Evolutionary conservation across 306 rosid genomes (phyloP).

Genomic region (Fragaria vesca): DNA sequence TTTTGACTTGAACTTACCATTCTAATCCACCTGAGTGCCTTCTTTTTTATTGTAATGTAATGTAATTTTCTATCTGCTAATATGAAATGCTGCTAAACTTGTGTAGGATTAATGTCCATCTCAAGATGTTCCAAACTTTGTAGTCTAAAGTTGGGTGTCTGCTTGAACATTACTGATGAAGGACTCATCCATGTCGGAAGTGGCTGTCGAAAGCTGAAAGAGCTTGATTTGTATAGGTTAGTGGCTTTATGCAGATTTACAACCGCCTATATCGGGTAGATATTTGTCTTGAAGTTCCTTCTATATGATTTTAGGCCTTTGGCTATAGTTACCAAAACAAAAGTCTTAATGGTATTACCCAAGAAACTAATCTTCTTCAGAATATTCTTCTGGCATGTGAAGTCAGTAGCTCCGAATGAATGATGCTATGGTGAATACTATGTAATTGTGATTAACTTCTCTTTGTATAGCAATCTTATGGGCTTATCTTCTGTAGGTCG

Average conservation of each 20-base stretch:
- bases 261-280: not conserved
- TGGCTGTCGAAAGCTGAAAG: conserved; percentile 45
- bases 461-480: conserved; percentile 5
- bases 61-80: conserved; percentile 12
- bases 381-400: not conserved
- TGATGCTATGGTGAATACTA: not conserved
- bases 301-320: not conserved
- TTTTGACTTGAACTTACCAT: conserved; percentile 16
- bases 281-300: not conserved
- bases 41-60: not conserved
- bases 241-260: conserved; percentile 3
- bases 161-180: conserved; percentile 50
- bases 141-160: conserved; percentile 54
- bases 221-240: conserved; percentile 62
- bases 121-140: conserved; percentile 55
- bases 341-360: not conserved
- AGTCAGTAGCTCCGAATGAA: not conserved
- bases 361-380: not conserved
- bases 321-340: not conserved
- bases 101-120: conserved; percentile 52
- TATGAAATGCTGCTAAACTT: conserved; percentile 28
- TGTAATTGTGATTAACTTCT: not conserved
- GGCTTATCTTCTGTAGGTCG: conserved; percentile 31
- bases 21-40: not conserved
- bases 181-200: conserved; percentile 53